Evolutionary conservation across 139 green algal species (phyloP).

Genomic region (Nannochloris sp.): DNA sequence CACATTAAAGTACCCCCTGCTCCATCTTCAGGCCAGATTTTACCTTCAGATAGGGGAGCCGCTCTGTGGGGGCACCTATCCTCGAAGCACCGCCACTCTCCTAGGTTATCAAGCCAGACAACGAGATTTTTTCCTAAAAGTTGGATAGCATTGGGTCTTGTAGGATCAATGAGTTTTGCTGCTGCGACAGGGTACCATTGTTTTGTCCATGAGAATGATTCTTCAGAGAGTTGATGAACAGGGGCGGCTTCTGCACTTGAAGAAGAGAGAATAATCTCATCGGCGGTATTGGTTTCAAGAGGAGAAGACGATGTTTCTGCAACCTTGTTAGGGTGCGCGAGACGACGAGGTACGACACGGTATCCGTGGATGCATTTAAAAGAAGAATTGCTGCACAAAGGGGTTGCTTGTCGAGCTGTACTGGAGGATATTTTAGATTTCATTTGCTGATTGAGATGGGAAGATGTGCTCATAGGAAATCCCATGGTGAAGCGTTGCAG

Average conservation of each 20-base stretch:
- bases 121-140: neutral
- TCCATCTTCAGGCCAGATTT: neutral
- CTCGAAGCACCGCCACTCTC: conserved; percentile 8
- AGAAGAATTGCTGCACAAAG: neutral
- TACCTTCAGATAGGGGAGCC: conserved; percentile 12
- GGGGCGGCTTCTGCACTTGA: neutral
- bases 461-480: too few species aligned
- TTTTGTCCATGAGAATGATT: neutral
- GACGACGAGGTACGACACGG: neutral
- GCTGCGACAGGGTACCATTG: conserved; percentile 1
- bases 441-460: too few species aligned
- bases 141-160: neutral
- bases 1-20: neutral
- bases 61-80: conserved; percentile 17
- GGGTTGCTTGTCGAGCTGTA: too few species aligned
- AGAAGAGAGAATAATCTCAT: too few species aligned
- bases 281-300: too few species aligned
- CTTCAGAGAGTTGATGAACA: neutral
- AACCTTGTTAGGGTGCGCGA: neutral
- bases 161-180: neutral
- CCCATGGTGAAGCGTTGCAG: too few species aligned
- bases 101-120: neutral
- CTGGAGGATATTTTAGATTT: too few species aligned
- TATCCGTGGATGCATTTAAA: neutral
- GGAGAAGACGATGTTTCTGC: too few species aligned